Evolutionary conservation across 257 asterid genomes (phyloP).

Genomic region (Fraxinus anomala): DNA sequence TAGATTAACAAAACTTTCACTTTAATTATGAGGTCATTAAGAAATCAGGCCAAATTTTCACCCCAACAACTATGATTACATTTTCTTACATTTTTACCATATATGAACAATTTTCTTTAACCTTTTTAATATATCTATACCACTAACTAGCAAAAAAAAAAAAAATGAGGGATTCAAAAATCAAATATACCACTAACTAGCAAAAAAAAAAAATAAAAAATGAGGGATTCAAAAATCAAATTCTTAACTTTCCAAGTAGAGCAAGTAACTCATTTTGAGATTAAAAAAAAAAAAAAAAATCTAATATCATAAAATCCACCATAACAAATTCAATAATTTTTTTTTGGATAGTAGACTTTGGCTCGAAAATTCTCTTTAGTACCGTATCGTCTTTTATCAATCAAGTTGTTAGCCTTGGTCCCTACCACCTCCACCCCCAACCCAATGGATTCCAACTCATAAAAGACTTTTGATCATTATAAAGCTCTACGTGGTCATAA

Average conservation of each 20-base stretch:
- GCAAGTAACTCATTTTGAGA: neutral
- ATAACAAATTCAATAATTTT: too few relatives aligned
- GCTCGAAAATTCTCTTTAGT: neutral
- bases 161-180: too few relatives aligned
- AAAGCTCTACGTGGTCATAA: neutral
- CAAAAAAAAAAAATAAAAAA: too few relatives aligned
- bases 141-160: neutral
- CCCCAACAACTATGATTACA: neutral
- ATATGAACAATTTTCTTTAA: too few relatives aligned
- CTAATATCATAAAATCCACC: neutral
- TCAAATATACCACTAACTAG: neutral
- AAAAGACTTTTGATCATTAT: neutral
- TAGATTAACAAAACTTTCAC: too few relatives aligned
- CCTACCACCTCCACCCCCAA: too few relatives aligned
- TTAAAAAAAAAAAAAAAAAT: too few relatives aligned
- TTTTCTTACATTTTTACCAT: neutral
- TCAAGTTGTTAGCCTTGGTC: neutral
- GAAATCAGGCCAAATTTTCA: too few relatives aligned
- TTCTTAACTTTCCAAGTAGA: neutral
- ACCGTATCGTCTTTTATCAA: neutral
- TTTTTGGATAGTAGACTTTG: too few relatives aligned
- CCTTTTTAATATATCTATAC: neutral
- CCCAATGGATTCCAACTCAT: neutral
- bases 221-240: neutral
- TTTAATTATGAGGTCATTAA: too few relatives aligned